Evolutionary conservation across 2,329 filamentous ascomycete species (phyloP).

Genomic region (Aspergillus novoparasiticus): DNA sequence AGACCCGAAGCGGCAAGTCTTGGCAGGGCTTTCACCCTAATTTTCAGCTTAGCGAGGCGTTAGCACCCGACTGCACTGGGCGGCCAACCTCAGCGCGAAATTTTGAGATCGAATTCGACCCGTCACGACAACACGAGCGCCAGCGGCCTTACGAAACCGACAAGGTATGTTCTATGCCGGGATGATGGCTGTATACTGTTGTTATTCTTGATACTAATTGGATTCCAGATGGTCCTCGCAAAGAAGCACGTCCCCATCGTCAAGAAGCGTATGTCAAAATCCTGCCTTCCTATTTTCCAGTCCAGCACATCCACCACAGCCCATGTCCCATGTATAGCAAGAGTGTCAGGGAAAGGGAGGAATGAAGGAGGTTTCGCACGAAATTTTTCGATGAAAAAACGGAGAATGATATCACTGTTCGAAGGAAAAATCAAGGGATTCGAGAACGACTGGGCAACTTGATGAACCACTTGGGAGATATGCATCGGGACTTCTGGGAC

Average conservation of each 20-base stretch:
- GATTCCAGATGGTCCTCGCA: constrained; percentile 83
- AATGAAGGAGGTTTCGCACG: not conserved
- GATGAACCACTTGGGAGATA: not conserved
- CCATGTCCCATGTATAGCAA: constrained; percentile 7
- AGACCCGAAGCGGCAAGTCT: not conserved
- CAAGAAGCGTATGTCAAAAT: constrained; percentile 86
- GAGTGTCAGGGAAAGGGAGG: not conserved
- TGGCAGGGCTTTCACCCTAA: constrained; percentile 24
- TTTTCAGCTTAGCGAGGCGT: constrained; percentile 37
- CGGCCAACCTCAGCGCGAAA: constrained; percentile 41
- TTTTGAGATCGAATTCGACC: constrained; percentile 43
- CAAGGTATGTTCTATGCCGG: constrained; percentile 40
- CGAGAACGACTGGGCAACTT: not conserved
- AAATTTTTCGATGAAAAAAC: not conserved
- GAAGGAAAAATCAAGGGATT: not conserved
- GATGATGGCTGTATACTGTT: not conserved
- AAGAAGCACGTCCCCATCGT: constrained; percentile 99
- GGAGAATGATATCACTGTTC: not conserved
- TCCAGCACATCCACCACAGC: constrained; percentile 6
- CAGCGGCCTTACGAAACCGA: constrained; percentile 48
- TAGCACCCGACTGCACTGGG: constrained; percentile 32
- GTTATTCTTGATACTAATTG: constrained; percentile 13
- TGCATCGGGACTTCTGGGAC: not conserved
- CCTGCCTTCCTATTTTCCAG: constrained; percentile 5
- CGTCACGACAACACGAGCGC: constrained; percentile 47